These are phyloP conservation scores for Phylloboletellus chloephorus DNA, from an alignment of 1,284 basidiomycete genomes.

Conservation along the genomic window DNA sequence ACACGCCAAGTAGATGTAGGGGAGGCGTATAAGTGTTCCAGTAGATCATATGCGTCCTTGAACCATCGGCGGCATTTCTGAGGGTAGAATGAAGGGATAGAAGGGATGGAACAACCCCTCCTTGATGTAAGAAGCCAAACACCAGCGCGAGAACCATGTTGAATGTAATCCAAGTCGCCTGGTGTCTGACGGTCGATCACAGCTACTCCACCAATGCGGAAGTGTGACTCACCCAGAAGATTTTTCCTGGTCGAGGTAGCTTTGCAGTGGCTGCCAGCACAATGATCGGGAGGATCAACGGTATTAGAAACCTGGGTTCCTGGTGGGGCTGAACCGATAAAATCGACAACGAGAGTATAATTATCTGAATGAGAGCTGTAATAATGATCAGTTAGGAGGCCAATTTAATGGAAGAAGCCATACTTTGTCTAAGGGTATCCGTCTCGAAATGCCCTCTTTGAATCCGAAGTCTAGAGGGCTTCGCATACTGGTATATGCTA, in stretches of 20 bases:
- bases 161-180: slow-evolving; percentile 31
- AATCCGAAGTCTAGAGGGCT: neutral
- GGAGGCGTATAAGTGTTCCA: slow-evolving; percentile 43
- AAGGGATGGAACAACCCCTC: slow-evolving; percentile 38
- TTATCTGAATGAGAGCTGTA: slow-evolving; percentile 30
- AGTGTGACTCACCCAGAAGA: slow-evolving; percentile 33
- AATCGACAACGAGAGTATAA: slow-evolving; percentile 28
- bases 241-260: slow-evolving; percentile 23
- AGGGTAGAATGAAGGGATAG: slow-evolving; percentile 31
- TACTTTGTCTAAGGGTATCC: slow-evolving; percentile 23
- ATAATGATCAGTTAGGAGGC: slow-evolving; percentile 7
- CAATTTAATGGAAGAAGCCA: neutral
- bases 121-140: slow-evolving; percentile 40
- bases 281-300: slow-evolving; percentile 34
- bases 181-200: neutral
- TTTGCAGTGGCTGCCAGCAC: slow-evolving; percentile 28
- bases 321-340: slow-evolving; percentile 38
- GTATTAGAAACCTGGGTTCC: slow-evolving; percentile 39
- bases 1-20: slow-evolving; percentile 33
- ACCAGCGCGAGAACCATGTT: slow-evolving; percentile 30
- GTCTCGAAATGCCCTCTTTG: slow-evolving; percentile 12
- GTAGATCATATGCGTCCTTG: slow-evolving; percentile 28
- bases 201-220: neutral
- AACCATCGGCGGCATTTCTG: neutral
- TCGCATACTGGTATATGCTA: slow-evolving; percentile 7